Conservation (phyloP, 176 grass and related monocot species). For the Phoenix roebelenii region DNA sequence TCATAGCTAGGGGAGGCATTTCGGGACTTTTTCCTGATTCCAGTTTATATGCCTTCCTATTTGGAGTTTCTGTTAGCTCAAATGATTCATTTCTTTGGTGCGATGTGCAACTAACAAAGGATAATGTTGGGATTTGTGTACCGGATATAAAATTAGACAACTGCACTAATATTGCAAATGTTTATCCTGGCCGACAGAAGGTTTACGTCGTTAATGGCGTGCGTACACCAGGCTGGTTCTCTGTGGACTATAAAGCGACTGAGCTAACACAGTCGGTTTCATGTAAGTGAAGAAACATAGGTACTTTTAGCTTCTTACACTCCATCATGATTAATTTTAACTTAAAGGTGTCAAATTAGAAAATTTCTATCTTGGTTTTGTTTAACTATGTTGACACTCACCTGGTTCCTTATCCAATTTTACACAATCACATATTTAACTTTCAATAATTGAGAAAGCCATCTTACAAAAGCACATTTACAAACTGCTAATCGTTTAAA, state of each 20-base stretch:
- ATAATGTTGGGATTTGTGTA: constrained; percentile 60
- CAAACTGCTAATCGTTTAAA: too few species aligned
- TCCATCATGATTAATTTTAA: too few species aligned
- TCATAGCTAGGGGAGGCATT: constrained; percentile 77
- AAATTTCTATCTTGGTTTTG: too few species aligned
- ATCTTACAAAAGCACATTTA: too few species aligned
- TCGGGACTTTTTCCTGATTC: constrained; percentile 84
- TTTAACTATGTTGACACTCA: too few species aligned
- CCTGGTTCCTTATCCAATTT: too few species aligned
- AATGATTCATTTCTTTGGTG: constrained; percentile 47
- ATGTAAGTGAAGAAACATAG: constrained; percentile 30
- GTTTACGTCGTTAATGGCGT: constrained; percentile 56
- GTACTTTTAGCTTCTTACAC: neutral
- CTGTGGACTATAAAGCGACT: constrained; percentile 53
- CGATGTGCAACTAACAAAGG: constrained; percentile 68
- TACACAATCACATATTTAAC: too few species aligned
- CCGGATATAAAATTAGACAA: constrained; percentile 60
- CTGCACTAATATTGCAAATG: constrained; percentile 44
- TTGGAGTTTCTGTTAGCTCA: constrained; percentile 30
- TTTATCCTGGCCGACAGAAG: constrained; percentile 23
- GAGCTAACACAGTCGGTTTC: constrained; percentile 30
- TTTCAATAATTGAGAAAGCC: too few species aligned
- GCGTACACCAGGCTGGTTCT: constrained; percentile 47
- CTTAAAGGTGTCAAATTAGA: too few species aligned
- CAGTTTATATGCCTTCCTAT: constrained; percentile 35